Evolutionary conservation across 2,329 filamentous ascomycete genomes (phyloP), one percentile per base, ranked within the genome.

Genomic region (Pseudogymnoascus sp.): DNA sequence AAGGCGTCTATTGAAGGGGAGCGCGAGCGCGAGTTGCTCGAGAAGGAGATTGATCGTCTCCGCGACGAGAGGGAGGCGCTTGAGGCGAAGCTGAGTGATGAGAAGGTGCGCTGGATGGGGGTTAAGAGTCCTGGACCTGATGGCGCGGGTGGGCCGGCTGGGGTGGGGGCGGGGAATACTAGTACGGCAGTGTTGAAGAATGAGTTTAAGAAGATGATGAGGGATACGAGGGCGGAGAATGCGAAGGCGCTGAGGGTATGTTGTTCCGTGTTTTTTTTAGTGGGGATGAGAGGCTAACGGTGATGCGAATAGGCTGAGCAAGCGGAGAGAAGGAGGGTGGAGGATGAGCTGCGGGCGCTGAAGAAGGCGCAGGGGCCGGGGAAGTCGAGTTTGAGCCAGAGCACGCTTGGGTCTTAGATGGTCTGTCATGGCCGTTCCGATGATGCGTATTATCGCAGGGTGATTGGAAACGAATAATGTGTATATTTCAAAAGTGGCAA

Each of bases 141-240:
- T 71, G 73, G 64, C 69, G 76, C 67, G 71, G 74, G 60, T 72
- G 71, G 47, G 66, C 31, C 10, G 33, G 33, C 23, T 15, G 69
- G 62, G 64, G 76, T 63, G 70, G 67, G 63, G 1, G 53, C 67
- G 4, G 65, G 64, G 15, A 69, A 57, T 19, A 90, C 86, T 10
- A 89, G 86, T 69, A 87, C 85, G 23, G 83, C 83, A 75, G 86
- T 90, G 42, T 71, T 91, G 71, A 86, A 86, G 74, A 87, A 86
- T 66, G 88, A 91, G 73, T 91, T 91, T 73, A 89, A 89, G 78
- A 90, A 88, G 78, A 90, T 90, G 87, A 90, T 90, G 87, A 81
- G 86, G 67, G 87, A 90, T 71, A 85, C 85, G 59, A 83, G 87
- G 66, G 79, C 81, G 1, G 88, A 91, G 73, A 86, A 83, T 66